These are phyloP conservation scores for Neurospora tetraspora DNA, from an alignment of 495 filamentous ascomycete genomes.

Conservation along the genomic window DNA sequence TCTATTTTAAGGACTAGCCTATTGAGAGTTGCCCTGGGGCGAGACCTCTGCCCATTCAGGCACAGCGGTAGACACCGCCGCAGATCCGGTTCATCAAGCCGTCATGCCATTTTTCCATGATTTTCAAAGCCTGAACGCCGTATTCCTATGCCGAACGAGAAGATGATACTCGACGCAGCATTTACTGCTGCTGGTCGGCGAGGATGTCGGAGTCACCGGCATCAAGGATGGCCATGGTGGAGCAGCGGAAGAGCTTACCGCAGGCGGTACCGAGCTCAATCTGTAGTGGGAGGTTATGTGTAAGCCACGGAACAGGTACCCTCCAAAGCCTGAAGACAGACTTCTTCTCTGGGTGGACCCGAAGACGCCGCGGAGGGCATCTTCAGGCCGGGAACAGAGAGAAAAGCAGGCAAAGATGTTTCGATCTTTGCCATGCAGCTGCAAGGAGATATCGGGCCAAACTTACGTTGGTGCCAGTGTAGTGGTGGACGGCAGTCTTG, in stretches of 20 bases:
- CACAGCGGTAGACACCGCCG: neutral
- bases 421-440: conserved; percentile 1
- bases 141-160: conserved; percentile 13
- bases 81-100: conserved; percentile 10
- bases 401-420: conserved; percentile 2
- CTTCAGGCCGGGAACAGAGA: conserved; percentile 5
- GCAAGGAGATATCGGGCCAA: conserved; percentile 9
- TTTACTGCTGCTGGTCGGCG: conserved; percentile 52
- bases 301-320: conserved; percentile 52
- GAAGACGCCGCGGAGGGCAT: conserved; percentile 8
- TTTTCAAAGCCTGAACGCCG: conserved; percentile 32
- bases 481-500: conserved; percentile 93
- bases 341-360: conserved; percentile 70
- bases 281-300: conserved; percentile 37
- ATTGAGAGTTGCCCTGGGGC: conserved; percentile 6
- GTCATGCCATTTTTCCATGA: conserved; percentile 12
- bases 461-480: conserved; percentile 95
- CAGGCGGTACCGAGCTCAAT: conserved; percentile 88
- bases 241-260: conserved; percentile 52
- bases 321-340: conserved; percentile 67
- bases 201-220: conserved; percentile 98
- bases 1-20: conserved; percentile 15
- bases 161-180: conserved; percentile 12
- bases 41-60: conserved; percentile 5
- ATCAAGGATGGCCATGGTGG: conserved; percentile 90